Conservation (phyloP, 1,284 basidiomycete species). For the Cystobasidium sp. region DNA sequence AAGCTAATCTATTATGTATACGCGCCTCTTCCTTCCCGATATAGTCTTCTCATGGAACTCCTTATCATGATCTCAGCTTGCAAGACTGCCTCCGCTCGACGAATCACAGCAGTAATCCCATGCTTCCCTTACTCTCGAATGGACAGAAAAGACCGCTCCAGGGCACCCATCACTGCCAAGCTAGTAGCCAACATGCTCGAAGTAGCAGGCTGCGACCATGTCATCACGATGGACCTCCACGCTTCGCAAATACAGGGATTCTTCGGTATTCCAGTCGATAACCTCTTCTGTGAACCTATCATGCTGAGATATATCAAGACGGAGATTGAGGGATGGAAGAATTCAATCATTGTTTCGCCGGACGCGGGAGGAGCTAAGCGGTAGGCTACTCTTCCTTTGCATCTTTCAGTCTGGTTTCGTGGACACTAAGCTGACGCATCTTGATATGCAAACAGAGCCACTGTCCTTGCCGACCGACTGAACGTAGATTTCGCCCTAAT, state of each 20-base stretch:
- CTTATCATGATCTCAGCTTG: conserved; percentile 71
- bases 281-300: conserved; percentile 67
- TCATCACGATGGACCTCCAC: conserved; percentile 98
- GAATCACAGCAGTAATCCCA: conserved; percentile 97
- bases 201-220: conserved; percentile 95
- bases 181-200: conserved; percentile 96
- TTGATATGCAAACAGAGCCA: conserved; percentile 66
- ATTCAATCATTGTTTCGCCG: conserved; percentile 92
- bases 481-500: conserved; percentile 96
- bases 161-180: conserved; percentile 97
- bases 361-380: conserved; percentile 98
- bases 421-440: neutral
- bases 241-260: conserved; percentile 99
- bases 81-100: conserved; percentile 93
- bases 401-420: neutral
- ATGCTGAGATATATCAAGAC: conserved; percentile 69
- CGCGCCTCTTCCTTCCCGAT: conserved; percentile 46
- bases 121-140: conserved; percentile 91
- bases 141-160: conserved; percentile 97
- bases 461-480: conserved; percentile 92
- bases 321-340: conserved; percentile 81
- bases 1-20: neutral
- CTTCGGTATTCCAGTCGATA: conserved; percentile 99
- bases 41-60: conserved; percentile 69
- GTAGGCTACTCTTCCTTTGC: conserved; percentile 61